Conservation (phyloP, 108 stramenopile genomes). For the Nannochloropsis granulata region DNA sequence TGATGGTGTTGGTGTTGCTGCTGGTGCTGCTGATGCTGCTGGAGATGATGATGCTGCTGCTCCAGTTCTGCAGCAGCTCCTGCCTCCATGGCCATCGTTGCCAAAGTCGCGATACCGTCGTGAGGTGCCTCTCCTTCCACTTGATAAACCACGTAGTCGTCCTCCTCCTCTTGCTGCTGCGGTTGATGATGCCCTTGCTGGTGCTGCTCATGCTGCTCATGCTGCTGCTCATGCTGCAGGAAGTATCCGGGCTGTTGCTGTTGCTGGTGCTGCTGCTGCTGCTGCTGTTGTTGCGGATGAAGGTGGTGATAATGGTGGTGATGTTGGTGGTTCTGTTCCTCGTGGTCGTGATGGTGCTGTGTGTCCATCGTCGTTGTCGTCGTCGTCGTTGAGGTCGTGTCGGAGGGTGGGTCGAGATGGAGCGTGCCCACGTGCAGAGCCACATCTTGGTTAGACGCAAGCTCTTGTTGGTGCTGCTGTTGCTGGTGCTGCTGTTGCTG, state of each 20-base stretch:
- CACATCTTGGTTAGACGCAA: too few relatives aligned
- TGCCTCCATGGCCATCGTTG: background rate
- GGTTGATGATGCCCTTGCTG: background rate
- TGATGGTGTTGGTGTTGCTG: background rate
- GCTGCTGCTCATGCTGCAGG: background rate
- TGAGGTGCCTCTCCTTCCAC: background rate
- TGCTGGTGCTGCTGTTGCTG: too few relatives aligned
- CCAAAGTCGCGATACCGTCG: background rate
- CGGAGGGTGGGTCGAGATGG: too few relatives aligned
- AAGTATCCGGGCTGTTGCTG: background rate
- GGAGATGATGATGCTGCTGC: background rate
- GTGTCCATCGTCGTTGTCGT: too few relatives aligned
- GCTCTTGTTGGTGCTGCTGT: too few relatives aligned
- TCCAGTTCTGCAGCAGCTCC: background rate
- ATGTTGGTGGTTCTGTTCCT: too few relatives aligned
- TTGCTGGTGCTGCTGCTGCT: too few relatives aligned
- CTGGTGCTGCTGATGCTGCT: background rate
- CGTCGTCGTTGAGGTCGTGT: too few relatives aligned
- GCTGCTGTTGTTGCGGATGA: too few relatives aligned
- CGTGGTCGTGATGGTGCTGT: too few relatives aligned
- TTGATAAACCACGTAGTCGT: background rate
- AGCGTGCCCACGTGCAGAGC: too few relatives aligned
- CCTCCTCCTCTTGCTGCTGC: background rate
- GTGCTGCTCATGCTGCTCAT: background rate
- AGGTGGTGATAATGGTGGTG: too few relatives aligned